Base-by-base conservation (phyloP, 257 asterid genomes). In the Mitragyna speciosa region DNA sequence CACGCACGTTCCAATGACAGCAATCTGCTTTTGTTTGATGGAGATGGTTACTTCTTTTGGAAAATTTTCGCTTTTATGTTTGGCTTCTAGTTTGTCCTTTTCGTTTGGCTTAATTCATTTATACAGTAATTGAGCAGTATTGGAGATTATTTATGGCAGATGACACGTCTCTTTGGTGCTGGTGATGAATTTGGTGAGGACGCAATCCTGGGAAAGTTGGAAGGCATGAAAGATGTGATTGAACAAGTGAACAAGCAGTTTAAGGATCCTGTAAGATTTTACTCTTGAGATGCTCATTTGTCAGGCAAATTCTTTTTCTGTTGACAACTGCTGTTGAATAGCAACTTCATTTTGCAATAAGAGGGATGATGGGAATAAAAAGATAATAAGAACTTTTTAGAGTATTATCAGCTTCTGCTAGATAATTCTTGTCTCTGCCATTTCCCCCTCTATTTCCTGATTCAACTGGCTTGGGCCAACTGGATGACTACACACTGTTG, bases 211-310 rank as follows among this genome's bases (percentile, higher is more conserved):
- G 97, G 97, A 51, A 95, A 84, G 94, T 95, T 95, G 58, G 99
- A 95, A 84, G 97, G 99, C 87, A 89, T 95, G 98, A 95, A 91
- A 90, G 97, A 92, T 58, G 84, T 95, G 86, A 90, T 95, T 87
- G 92, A 93, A 82, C 88, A 95, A 90, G 99, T 95, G 81, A 95
- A 93, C 90, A 85, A 84, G 83, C 99, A 95, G 90, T 95, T 95
- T 68, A 93, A 95, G 89, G 98, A 95, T 86, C 99, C 99, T 1
- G 99, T 95, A 84, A 89, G 95, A 78, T 70, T 59, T 66, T 31
- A 74, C 47, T 51, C 77, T 68, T 26, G 33, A 72, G 49, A 77
- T 65, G 28, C 48, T 66, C 47, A 31, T 78, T 77, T 76, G 51
- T 71, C 45, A 30, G 41, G 41, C 67, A 56, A 22, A 72, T 30